Percentiles rank a stretch among this genome's conserved stretches.
Evolutionary conservation across 345 rosid genomes (phyloP).

Genomic region (Dipteronia dyeriana): DNA sequence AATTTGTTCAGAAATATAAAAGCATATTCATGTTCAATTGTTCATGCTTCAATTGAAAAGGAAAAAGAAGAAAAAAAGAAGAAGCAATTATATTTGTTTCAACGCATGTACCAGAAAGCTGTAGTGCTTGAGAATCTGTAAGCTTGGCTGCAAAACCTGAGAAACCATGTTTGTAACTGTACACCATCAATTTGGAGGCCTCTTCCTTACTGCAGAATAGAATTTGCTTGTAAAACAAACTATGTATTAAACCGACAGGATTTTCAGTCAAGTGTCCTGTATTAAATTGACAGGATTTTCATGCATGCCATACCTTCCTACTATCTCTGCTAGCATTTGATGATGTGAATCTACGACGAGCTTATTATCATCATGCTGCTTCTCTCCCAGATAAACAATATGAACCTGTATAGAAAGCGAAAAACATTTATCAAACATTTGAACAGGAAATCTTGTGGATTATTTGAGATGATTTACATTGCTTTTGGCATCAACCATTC

Average conservation of each 20-base stretch:
- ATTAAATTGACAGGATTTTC: neutral
- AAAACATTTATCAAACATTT: neutral
- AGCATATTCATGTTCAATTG: too few relatives aligned
- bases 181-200: constrained; percentile 54
- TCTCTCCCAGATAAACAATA: constrained; percentile 64
- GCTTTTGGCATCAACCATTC: neutral
- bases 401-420: constrained; percentile 43
- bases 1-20: too few relatives aligned
- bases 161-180: constrained; percentile 72
- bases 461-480: neutral
- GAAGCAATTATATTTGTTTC: neutral
- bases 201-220: constrained; percentile 53
- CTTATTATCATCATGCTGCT: constrained; percentile 40
- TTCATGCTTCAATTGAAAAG: too few relatives aligned
- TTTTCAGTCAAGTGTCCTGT: neutral
- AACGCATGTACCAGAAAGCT: constrained; percentile 45
- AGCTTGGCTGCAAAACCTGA: constrained; percentile 79
- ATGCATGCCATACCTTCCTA: constrained; percentile 47
- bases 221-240: constrained; percentile 7
- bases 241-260: neutral
- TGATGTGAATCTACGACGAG: constrained; percentile 53
- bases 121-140: constrained; percentile 53
- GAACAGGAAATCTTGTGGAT: neutral
- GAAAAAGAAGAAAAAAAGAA: too few relatives aligned
- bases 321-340: constrained; percentile 53